Conservation (phyloP, 75 land plant species). For the Ceratopteris richardii region DNA sequence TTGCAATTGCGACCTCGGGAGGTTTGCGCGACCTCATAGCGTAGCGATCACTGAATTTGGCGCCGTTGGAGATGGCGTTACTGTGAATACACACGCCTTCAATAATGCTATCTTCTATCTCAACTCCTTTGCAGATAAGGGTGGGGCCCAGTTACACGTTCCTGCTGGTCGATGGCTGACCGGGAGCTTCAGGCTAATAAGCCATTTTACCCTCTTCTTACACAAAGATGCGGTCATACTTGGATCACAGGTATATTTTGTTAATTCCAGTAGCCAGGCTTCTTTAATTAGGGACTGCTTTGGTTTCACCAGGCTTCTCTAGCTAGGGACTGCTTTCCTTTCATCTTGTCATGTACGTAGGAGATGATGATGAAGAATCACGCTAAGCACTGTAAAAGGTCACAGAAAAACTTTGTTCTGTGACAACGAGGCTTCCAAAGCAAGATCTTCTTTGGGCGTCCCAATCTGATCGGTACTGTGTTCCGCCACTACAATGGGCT, state of each 20-base stretch:
- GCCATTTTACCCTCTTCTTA: too few relatives aligned
- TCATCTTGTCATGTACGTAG: neutral
- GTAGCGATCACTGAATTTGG: conserved; percentile 55
- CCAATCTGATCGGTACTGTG: too few relatives aligned
- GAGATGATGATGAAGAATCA: conserved; percentile 29
- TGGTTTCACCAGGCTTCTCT: neutral
- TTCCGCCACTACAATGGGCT: too few relatives aligned
- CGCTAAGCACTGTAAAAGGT: too few relatives aligned
- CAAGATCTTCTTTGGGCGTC: too few relatives aligned
- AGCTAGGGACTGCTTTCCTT: neutral
- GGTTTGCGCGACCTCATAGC: conserved; percentile 17
- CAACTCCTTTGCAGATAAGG: conserved; percentile 27
- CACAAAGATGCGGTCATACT: too few relatives aligned
- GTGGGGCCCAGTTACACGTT: conserved; percentile 49
- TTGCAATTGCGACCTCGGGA: too few relatives aligned
- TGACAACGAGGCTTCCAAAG: too few relatives aligned
- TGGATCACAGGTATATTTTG: conserved; percentile 54
- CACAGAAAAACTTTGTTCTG: too few relatives aligned
- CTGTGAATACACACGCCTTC: conserved; percentile 55
- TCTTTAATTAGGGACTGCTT: neutral
- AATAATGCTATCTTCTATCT: conserved; percentile 41
- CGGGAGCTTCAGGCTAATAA: too few relatives aligned
- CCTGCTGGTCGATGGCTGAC: too few relatives aligned
- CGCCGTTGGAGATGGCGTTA: conserved; percentile 55
- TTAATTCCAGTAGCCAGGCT: neutral